Base-by-base conservation (phyloP, 192 early-diverging fungal genomes). In the Backusella sp. region DNA sequence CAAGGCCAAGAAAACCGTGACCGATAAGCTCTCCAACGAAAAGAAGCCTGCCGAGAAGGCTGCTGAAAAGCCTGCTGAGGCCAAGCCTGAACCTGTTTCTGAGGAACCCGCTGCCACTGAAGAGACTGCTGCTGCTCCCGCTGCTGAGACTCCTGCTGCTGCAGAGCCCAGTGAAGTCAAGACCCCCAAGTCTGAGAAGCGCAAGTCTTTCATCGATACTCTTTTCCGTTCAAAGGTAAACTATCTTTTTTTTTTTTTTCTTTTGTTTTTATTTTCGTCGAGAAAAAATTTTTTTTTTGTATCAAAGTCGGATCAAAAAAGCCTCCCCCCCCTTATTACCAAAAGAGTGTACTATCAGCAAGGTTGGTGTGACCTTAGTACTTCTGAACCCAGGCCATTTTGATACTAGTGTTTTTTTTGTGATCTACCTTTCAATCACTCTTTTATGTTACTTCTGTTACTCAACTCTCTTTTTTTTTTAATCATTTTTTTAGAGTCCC, bases 151-250 rank as follows among this genome's bases (percentile, higher is more conserved):
- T 39, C 70, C 19, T 72, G 37, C 19, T 21, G 35, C 34, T 30
- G 62, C 49, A 30, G 39, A 52, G 26, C 12, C 44, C 6, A 26
- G 17, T 14, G 30, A 46, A 14, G 66, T 39, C 44, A 44, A 79
- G 42, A 59, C 67, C 21, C 73, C 59, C 6, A 74, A 74, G 19
- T 35, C 36, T 67, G 67, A 74, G 59, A 77, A 77, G 52, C 68
- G 76, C 21, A 77, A 77, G 39, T 77, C 76, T 4, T 74, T 79
- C 68, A 62, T 79, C 8, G 44, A 62, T 56, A 73, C 53, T 41
- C 23, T 76, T 21, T 76, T 76, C 67, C 75, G 75, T 39, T 36
- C 44, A 67, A 76, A 76, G 75, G 75, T 76, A 76, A 74, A n/a
- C 32, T 35, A 26, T 14, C 19, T 72, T 52, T 49, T 49, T 19